Base-by-base conservation (phyloP, 805 yeast genomes). In the Wickerhamiella cacticola region DNA sequence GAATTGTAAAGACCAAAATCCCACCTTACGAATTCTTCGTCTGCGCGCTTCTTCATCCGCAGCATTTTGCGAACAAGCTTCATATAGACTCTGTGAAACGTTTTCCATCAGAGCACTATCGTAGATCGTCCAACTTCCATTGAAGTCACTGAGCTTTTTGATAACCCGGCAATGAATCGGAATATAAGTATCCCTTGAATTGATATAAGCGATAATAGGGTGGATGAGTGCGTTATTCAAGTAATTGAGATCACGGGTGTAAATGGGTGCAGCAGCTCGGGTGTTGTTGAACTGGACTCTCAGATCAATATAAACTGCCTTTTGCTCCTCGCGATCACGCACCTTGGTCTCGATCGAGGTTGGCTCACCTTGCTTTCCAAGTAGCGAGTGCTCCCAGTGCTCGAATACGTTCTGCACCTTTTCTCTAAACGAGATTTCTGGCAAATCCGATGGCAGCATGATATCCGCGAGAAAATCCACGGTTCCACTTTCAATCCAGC, bases 41-140 rank as follows among this genome's bases (percentile, higher is more conserved):
- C 77, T 68, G 42, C 92, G 69, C 31, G 78, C 77, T 55, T 84
- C 83, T 55, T 92, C 96, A 62, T 92, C 94, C 9, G 81, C 81
- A 18, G 86, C 95, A 58, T 88, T 88, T 39, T 79, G 74, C 2
- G 80, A 95, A 65, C 92, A 86, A 15, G 92, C 87, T 55, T 86
- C 87, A 63, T 89, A 89, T 4, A 89, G 92, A 55, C 85, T 94
- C 25, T 79, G 79, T 24, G 92, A 81, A 45, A 92, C 71, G 59
- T 89, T 96, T 59, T 83, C 92, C 95, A 89, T 86, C 51, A 92
- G 68, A 46, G 81, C 69, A 23, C 92, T 81, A 61, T 92, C 98
- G 63, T 87, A 92, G 2, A 86, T 71, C 1, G 98, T 89, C 98
- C 98, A 92, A 6, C 95, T 77, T 0, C 98, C 98, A 57, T 84